Base-by-base conservation (phyloP, 768 basidiomycete species). In the Cyclocybe aegerita region DNA sequence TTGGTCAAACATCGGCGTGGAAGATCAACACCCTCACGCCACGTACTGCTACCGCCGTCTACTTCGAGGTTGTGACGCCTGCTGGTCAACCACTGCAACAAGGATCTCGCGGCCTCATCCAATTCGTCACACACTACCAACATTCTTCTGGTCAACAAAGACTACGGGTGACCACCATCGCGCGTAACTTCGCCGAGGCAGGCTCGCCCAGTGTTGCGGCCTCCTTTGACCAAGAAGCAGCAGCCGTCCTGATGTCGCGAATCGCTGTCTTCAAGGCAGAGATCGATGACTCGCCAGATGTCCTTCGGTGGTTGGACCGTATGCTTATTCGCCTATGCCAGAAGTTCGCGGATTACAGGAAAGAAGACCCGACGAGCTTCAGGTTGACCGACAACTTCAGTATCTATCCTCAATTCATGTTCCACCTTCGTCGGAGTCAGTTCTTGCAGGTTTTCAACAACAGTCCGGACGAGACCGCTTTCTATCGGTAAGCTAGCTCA, bases 381-480 rank as follows among this genome's bases (percentile, higher is more conserved):
- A 78, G 93, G 59, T 76, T 99, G 57, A 78, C 84, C 49, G 93
- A 97, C 66, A 97, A 97, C 70, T 98, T 99, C 72, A 91, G 90
- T 66, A 98, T 99, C 61, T 99, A 99, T 68, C 97, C 97, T 11
- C 97, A 98, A 65, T 99, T 99, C 77, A 99, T 98, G 97, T 99
- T 98, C 86, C 97, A 99, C 71, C 70, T 99, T 54, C 80, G 96
- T 52, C 77, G 97, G 66, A 93, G 91, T 79, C 96, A 98, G 72
- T 98, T 99, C 77, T 76, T 99, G 66, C 97, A 99, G 71, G 95
- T 98, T 48, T 98, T 98, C 73, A 98, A 98, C 71, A 99, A 98
- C 77, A 95, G 93, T 78, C 97, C 97, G 7, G 97, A 99, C 67
- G 97, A 99, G 75, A 98, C 95, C 14, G 97, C 95, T 10, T 98